phyloP scores from a whole-genome alignment of 495 filamentous ascomycete genomes.

The Penicillium argentinense region DNA sequence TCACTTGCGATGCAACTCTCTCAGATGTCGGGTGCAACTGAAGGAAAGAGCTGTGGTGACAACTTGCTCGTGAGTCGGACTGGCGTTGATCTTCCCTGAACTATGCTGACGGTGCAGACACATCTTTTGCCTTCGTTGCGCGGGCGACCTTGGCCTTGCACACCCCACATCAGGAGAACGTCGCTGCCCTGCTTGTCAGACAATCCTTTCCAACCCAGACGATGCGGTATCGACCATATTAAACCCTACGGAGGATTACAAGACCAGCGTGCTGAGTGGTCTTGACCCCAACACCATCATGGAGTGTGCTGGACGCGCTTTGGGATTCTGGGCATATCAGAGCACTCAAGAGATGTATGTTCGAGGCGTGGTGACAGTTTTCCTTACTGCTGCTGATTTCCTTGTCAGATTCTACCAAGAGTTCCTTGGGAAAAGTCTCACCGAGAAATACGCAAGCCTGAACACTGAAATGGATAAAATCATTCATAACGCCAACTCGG shows the following conservation, averaged over 20 bases:
- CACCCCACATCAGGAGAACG: slow-evolving; percentile 53
- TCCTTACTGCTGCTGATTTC: too few relatives aligned
- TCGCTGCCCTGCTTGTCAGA: slow-evolving; percentile 81
- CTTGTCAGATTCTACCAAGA: slow-evolving; percentile 76
- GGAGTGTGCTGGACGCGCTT: slow-evolving; percentile 81
- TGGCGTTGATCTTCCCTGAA: neutral
- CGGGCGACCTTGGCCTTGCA: slow-evolving; percentile 65
- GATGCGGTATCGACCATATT: slow-evolving; percentile 75
- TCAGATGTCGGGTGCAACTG: slow-evolving; percentile 74
- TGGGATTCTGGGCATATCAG: slow-evolving; percentile 92
- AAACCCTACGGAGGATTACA: slow-evolving; percentile 90
- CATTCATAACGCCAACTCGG: slow-evolving; percentile 76
- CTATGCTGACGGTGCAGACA: slow-evolving; percentile 56
- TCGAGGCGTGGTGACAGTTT: too few relatives aligned
- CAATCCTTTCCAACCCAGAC: slow-evolving; percentile 67
- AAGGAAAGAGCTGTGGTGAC: slow-evolving; percentile 81
- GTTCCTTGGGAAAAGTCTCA: slow-evolving; percentile 67
- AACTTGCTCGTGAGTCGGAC: slow-evolving; percentile 69
- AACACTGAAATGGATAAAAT: slow-evolving; percentile 76
- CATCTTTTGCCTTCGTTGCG: slow-evolving; percentile 81
- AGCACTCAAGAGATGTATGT: slow-evolving; percentile 83
- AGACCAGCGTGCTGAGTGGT: slow-evolving; percentile 85
- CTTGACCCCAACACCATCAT: slow-evolving; percentile 81
- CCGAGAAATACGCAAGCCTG: slow-evolving; percentile 70
- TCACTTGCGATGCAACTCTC: slow-evolving; percentile 74